Conservation (phyloP, 495 filamentous ascomycete species). For the Aspergillus homomorphus region DNA sequence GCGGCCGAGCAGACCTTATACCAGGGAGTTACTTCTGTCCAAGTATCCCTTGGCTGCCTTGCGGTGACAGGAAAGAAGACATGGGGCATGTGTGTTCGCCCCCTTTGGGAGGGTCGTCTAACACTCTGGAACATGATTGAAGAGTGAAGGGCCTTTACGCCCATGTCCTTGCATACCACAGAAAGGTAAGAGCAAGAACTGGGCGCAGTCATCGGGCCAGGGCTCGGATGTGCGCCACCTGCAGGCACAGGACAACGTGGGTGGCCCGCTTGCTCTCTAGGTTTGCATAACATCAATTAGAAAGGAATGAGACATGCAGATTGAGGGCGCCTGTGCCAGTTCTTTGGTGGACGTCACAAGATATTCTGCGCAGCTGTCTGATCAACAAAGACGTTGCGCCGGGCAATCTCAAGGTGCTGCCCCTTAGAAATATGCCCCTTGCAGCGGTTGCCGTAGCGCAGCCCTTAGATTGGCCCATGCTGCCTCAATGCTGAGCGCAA, state of each 20-base stretch:
- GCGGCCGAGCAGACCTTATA: conserved; percentile 22
- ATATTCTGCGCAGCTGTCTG: conserved; percentile 1
- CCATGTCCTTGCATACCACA: conserved; percentile 34
- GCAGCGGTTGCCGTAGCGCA: conserved; percentile 25
- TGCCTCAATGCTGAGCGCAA: conserved; percentile 14
- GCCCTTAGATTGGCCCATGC: conserved; percentile 15
- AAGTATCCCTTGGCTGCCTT: conserved; percentile 26
- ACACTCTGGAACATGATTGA: conserved; percentile 24
- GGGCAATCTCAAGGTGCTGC: conserved; percentile 23
- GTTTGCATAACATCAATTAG: conserved; percentile 24
- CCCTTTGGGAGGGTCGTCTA: conserved; percentile 25
- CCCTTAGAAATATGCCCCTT: conserved; percentile 26
- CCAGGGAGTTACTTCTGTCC: conserved; percentile 4
- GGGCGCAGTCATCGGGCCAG: conserved; percentile 20
- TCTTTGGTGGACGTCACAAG: conserved; percentile 21
- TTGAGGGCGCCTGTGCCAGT: conserved; percentile 14
- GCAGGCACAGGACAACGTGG: conserved; percentile 26
- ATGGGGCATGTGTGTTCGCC: conserved; percentile 20
- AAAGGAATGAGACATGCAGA: conserved; percentile 24
- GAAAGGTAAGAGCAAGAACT: conserved; percentile 17
- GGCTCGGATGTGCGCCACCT: conserved; percentile 18
- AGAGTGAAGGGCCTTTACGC: conserved; percentile 21
- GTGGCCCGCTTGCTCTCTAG: conserved; percentile 17
- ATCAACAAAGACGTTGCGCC: conserved; percentile 20
- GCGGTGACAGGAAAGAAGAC: conserved; percentile 18